These are phyloP conservation scores for Pezicula carpinea DNA, from an alignment of 2,329 filamentous ascomycete species.

Conservation along the genomic window DNA sequence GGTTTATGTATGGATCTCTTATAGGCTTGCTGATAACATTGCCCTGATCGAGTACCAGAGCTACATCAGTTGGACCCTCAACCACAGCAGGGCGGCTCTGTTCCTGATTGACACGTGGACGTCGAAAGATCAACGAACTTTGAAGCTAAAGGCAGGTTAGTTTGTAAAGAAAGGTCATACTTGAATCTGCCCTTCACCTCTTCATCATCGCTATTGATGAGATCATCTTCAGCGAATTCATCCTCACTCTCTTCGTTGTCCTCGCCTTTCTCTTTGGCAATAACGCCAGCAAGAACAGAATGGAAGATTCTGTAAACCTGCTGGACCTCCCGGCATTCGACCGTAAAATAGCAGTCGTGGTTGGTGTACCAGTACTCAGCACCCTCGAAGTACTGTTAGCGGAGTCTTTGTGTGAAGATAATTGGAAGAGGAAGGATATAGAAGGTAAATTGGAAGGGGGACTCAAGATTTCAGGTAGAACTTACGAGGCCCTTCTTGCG, in stretches of 20 bases:
- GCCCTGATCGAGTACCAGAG: neutral
- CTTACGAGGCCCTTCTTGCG: slow-evolving; percentile 7
- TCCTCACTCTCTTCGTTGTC: slow-evolving; percentile 2
- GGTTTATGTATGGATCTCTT: slow-evolving; percentile 1
- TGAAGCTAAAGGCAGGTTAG: slow-evolving; percentile 11
- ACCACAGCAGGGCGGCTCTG: slow-evolving; percentile 4
- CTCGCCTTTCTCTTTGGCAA: slow-evolving; percentile 1
- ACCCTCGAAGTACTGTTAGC: neutral
- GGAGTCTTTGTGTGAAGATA: neutral
- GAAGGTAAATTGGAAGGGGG: too few relatives aligned
- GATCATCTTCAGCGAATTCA: slow-evolving; percentile 5
- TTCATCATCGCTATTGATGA: slow-evolving; percentile 7
- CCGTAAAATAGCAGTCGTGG: neutral
- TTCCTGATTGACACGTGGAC: neutral
- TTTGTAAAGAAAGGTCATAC: neutral
- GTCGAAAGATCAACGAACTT: slow-evolving; percentile 15
- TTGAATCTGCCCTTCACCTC: neutral
- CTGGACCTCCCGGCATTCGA: neutral
- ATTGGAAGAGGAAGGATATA: too few relatives aligned
- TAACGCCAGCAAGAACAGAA: neutral
- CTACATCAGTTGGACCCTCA: neutral
- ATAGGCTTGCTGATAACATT: slow-evolving; percentile 2
- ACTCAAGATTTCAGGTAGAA: too few relatives aligned
- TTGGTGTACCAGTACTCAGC: neutral
- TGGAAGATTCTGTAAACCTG: neutral